These are phyloP conservation scores for Xylariales sp. DNA, from an alignment of 2,329 filamentous ascomycete genomes.

Conservation along the genomic window DNA sequence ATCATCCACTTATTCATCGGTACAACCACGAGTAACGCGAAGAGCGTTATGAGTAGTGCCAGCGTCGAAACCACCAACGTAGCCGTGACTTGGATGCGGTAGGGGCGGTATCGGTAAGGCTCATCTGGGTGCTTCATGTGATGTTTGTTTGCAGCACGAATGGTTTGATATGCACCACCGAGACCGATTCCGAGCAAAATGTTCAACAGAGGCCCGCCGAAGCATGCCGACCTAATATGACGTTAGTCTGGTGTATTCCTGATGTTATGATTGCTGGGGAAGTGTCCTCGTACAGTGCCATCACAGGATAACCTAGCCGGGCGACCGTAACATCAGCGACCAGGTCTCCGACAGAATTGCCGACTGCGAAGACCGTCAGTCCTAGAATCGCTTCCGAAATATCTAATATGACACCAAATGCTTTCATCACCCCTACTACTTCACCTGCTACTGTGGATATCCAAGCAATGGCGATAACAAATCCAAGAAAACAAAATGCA, in stretches of 20 bases:
- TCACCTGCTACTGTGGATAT: conserved; percentile 96
- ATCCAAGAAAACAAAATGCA: conserved; percentile 87
- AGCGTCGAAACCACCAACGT: conserved; percentile 87
- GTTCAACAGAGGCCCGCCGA: conserved; percentile 98
- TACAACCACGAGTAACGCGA: conserved; percentile 81
- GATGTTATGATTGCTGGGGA: not conserved
- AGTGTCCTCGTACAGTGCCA: conserved; percentile 74
- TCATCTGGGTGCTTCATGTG: conserved; percentile 75
- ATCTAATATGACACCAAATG: conserved; percentile 87
- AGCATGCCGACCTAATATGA: conserved; percentile 78
- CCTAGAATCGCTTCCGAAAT: conserved; percentile 96
- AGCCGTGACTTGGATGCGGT: conserved; percentile 84
- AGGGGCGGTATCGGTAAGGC: conserved; percentile 76
- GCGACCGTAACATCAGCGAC: conserved; percentile 96
- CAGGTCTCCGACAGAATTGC: conserved; percentile 93
- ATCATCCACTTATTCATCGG: conserved; percentile 89
- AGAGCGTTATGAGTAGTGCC: conserved; percentile 83
- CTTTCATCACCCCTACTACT: conserved; percentile 94
- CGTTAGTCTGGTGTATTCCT: conserved; percentile 34
- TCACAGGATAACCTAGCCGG: conserved; percentile 91
- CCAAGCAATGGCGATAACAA: conserved; percentile 92
- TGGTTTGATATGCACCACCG: conserved; percentile 87
- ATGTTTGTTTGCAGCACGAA: conserved; percentile 73
- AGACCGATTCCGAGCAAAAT: conserved; percentile 96
- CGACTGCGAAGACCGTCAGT: conserved; percentile 94